Base-by-base conservation (phyloP, 139 green algal species). In the Picochlorum sp. region DNA sequence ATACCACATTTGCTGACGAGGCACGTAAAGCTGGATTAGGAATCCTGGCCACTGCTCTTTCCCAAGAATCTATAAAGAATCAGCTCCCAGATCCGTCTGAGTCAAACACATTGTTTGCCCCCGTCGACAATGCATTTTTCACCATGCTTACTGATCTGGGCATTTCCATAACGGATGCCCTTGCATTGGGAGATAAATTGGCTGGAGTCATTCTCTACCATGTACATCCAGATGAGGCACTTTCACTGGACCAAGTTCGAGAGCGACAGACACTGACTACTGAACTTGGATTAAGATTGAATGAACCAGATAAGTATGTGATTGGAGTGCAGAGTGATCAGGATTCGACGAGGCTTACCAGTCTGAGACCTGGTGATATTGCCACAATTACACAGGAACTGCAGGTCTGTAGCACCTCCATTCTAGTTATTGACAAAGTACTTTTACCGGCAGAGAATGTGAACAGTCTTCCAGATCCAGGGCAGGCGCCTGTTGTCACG, bases 111-210 rank as follows among this genome's bases (percentile, higher is more conserved):
- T 21, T 72, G 8, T 67, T 77, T 47, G 64, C 64, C 0, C 70
- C 70, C 44, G 54, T 55, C 26, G 57, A 77, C 63, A n/a, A 24
- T 41, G 70, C 70, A 32, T 77, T 77, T 59, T 65, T 67, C 47
- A 10, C 8, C 21, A 47, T 77, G 57, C 64, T 77, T 6, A 61
- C 45, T 26, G 58, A 58, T 18, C 57, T 72, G 41, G 51, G 57
- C 34, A 57, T 74, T 13, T 57, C 54, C 44, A 68, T 76, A 44
- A 62, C 62, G 13, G 70, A 76, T 30, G 70, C 70, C 10, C 54
- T 71, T 37, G 57, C 26, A 4, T 45, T 77, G 30, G 70, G 70
- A 2, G 62, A 70, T 60, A 61, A 70, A 58, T 59, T 77, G 9
- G 60, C 34, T 18, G 49, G 54, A 4, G 64, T 77, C 51, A 45